Evolutionary conservation across 202 grass and related monocot genomes (phyloP).

Genomic region (Bolboschoenoplectus hybrid): DNA sequence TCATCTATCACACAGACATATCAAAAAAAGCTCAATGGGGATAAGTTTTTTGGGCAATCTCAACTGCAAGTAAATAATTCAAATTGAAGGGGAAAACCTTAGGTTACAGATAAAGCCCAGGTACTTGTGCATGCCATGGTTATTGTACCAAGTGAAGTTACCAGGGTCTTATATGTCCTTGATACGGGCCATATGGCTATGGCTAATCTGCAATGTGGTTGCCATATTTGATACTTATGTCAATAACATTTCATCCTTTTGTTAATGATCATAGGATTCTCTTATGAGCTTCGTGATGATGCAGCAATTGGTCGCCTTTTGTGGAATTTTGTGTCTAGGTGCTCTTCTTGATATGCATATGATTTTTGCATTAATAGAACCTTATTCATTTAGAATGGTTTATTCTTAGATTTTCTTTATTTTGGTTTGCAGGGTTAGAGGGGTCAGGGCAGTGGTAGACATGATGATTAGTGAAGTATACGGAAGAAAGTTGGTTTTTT

Average conservation of each 20-base stretch:
- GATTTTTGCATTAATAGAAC: not conserved
- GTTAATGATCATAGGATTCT: slow-evolving; percentile 60
- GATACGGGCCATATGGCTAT: not conserved
- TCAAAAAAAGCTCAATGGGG: not conserved
- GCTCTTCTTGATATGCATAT: slow-evolving; percentile 42
- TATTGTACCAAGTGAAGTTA: slow-evolving; percentile 12
- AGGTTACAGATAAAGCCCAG: not conserved
- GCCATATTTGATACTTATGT: slow-evolving; percentile 7
- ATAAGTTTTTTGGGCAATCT: not conserved
- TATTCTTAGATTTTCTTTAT: slow-evolving; percentile 16
- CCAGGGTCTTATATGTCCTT: not conserved
- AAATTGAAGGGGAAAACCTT: not conserved
- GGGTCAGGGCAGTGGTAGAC: slow-evolving; percentile 80
- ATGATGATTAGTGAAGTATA: slow-evolving; percentile 61
- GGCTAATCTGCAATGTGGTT: slow-evolving; percentile 5
- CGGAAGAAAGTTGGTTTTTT: slow-evolving; percentile 75
- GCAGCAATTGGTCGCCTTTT: slow-evolving; percentile 71
- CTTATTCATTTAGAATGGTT: slow-evolving; percentile 23
- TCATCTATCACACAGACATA: not conserved
- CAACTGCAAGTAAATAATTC: not conserved
- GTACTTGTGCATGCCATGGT: not conserved
- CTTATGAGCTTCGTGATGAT: slow-evolving; percentile 87
- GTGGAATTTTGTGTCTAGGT: slow-evolving; percentile 93
- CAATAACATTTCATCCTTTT: slow-evolving; percentile 18
- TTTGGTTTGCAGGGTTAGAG: slow-evolving; percentile 63